Evolutionary conservation across 2,329 filamentous ascomycete species (phyloP), one percentile per base, ranked within the genome.

Genomic region (Mycogone perniciosa): DNA sequence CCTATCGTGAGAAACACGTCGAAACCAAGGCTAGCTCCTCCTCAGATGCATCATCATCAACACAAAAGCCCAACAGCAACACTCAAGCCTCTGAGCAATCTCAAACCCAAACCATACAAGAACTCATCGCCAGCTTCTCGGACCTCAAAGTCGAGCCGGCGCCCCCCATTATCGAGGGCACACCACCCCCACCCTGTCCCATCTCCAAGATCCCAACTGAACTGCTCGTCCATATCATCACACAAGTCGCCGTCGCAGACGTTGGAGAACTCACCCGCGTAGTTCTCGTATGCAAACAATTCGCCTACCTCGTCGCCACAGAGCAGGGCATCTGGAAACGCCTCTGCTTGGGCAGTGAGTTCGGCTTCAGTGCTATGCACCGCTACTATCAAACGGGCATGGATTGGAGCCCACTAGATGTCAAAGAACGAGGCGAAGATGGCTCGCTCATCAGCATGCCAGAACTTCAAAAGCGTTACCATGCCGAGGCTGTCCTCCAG

Each of bases 1-100:
- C 80, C 51, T 99, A 96, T 72, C 88, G 88, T 61, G 86, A 89
- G 62, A 97, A 97, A 71, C 85, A 97, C 70, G 96, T 93, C 62
- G 86, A 91, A 2, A 49, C 57, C 65, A 63, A 46, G 62, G 62
- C 50, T 59, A 63, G 34, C 13, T 7, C 48, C 42, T 34, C 57
- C 46, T 35, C 56, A 39, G 29, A 56, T 13, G 29, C 58, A 43
- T 35, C 56, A 26, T 50, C 62, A 31, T 51, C 64, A 41, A 53
- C 59, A 34, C 55, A 33, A 11, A 54, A 46, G 30, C 9, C 44
- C 26, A 11, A 31, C 41, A 13, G 46, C 13, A 11, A 49, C 29
- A 40, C 49, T 59, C 84, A 88, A 5, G 74, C 79, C 27, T 77
- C 79, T 10, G 39, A 38, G 34, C 26, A 41, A 50, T 13, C 10